These are phyloP conservation scores for Dendrobium officinale DNA, from an alignment of 106 monocot species.

Conservation along the genomic window DNA sequence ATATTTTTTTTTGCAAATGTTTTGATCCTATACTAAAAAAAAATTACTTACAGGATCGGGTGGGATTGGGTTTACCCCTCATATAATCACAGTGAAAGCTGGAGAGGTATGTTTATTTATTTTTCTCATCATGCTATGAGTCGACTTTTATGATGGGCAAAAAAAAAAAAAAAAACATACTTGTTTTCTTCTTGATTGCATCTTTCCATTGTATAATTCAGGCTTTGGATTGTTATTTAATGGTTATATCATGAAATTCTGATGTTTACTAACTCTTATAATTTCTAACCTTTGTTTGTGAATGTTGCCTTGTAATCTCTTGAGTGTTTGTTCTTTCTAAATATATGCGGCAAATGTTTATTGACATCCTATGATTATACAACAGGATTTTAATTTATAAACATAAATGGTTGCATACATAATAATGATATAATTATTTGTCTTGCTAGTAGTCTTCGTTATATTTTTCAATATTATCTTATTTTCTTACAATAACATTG, in stretches of 20 bases:
- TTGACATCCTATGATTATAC: too few species aligned
- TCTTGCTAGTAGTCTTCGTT: not conserved
- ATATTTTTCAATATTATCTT: not conserved
- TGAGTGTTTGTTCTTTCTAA: too few species aligned
- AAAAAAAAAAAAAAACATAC: not conserved
- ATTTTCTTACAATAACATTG: not conserved
- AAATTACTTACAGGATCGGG: constrained; percentile 13
- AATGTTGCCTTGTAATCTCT: not conserved
- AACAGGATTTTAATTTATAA: too few species aligned
- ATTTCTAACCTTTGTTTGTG: not conserved
- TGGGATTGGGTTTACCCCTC: constrained; percentile 22
- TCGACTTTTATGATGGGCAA: not conserved
- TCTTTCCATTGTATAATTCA: not conserved
- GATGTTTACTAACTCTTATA: not conserved
- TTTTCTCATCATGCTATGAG: not conserved
- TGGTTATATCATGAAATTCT: not conserved
- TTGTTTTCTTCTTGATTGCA: not conserved
- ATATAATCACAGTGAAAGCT: constrained; percentile 23
- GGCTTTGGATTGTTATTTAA: not conserved
- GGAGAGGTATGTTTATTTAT: constrained; percentile 15
- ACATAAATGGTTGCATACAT: too few species aligned
- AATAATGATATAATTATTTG: not conserved
- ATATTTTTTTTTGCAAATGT: not conserved
- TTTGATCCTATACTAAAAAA: not conserved
- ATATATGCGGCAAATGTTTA: too few species aligned